These are phyloP conservation scores for Claviceps digitariae DNA, from an alignment of 2,329 filamentous ascomycete genomes.

Conservation along the genomic window DNA sequence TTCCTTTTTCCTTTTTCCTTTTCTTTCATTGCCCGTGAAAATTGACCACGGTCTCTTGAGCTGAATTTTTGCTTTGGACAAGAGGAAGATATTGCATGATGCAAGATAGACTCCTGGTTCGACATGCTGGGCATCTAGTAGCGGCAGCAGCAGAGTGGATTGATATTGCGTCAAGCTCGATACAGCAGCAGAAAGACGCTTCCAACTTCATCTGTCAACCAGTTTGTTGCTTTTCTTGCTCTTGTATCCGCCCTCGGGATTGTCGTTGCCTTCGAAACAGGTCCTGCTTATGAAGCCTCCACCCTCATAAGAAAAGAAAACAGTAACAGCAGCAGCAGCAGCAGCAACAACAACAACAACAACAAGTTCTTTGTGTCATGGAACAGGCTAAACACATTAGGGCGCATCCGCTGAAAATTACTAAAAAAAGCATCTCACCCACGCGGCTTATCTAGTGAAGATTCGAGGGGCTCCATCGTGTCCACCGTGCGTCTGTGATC, in stretches of 20 bases:
- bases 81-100: not conserved
- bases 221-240: not conserved
- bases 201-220: not conserved
- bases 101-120: not conserved
- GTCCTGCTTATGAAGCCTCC: no score
- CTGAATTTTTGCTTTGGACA: not conserved
- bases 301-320: no score
- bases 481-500: not conserved
- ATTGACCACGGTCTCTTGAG: not conserved
- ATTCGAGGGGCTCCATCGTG: not conserved
- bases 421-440: no score
- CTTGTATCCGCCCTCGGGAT: not conserved
- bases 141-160: not conserved
- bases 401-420: no score
- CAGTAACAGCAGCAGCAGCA: no score
- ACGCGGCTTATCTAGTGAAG: not conserved
- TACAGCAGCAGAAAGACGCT: not conserved
- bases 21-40: not conserved
- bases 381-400: no score
- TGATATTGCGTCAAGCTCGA: not conserved
- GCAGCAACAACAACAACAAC: no score
- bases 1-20: not conserved
- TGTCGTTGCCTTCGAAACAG: no score
- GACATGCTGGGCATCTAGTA: not conserved
- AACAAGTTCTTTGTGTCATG: no score